Percentiles rank a stretch among this genome's conserved stretches.
Conservation (phyloP, 371 early-diverging fungal species). For the Haplosporangium sp. region DNA sequence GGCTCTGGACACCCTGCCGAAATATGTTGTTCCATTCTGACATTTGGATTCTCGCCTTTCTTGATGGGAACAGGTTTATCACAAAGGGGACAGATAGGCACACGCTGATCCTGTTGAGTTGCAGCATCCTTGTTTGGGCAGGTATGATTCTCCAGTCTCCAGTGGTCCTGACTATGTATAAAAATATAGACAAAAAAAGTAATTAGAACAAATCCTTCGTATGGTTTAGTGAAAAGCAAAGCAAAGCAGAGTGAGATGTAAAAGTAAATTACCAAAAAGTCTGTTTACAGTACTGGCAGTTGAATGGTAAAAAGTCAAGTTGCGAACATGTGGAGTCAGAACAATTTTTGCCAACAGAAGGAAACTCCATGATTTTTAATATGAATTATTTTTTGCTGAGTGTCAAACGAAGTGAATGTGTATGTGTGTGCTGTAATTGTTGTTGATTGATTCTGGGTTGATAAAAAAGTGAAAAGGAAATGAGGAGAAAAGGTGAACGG, state of each 20-base stretch:
- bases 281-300: conserved; percentile 66
- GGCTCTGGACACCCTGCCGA: conserved; percentile 68
- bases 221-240: no score
- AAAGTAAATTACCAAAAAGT: conserved; percentile 61
- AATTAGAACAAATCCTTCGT: no score
- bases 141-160: conserved; percentile 65
- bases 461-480: no score
- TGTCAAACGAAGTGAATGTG: no score
- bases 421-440: no score
- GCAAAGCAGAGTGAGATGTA: no score
- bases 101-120: conserved; percentile 54
- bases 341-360: conserved; percentile 68
- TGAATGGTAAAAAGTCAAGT: conserved; percentile 70
- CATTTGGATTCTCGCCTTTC: conserved; percentile 72
- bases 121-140: conserved; percentile 67
- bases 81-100: conserved; percentile 75
- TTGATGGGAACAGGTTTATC: conserved; percentile 72
- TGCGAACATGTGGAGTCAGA: conserved; percentile 61
- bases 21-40: conserved; percentile 73
- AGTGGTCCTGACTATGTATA: conserved; percentile 67
- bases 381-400: no score
- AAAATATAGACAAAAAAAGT: background rate
- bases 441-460: no score
- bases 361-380: conserved; percentile 61
- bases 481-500: no score